A percentile compares a stretch with the other conserved stretches of the same genome.
Evolutionary conservation across 2,329 filamentous ascomycete species (phyloP).

Genomic region (Herpotrichia juniperi): DNA sequence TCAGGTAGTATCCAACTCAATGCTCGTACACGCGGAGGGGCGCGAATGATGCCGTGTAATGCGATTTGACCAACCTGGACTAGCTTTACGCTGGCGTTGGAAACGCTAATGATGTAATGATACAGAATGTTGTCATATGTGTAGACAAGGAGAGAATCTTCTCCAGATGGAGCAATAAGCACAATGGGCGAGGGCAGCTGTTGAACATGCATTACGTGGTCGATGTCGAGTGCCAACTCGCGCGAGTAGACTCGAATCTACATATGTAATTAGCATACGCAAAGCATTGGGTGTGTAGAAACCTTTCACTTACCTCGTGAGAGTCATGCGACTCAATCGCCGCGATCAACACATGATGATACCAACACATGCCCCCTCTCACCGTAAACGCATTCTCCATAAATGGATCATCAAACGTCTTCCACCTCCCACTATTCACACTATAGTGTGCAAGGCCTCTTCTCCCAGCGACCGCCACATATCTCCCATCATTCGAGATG

Average conservation of each 20-base stretch:
- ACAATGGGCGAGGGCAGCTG: slow-evolving; percentile 85
- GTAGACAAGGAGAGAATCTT: slow-evolving; percentile 94
- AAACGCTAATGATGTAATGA: slow-evolving; percentile 85
- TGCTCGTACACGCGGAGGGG: slow-evolving; percentile 87
- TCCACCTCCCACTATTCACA: slow-evolving; percentile 92
- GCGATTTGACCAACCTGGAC: slow-evolving; percentile 97
- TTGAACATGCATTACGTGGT: slow-evolving; percentile 76
- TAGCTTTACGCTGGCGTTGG: slow-evolving; percentile 73
- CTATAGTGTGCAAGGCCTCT: slow-evolving; percentile 95
- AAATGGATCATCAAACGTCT: slow-evolving; percentile 81
- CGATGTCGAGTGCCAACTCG: slow-evolving; percentile 77
- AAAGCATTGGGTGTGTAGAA: background rate
- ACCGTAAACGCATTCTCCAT: slow-evolving; percentile 92
- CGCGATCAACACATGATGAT: slow-evolving; percentile 91
- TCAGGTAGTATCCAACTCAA: slow-evolving; percentile 97
- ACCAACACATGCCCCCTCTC: slow-evolving; percentile 97
- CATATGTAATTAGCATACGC: background rate
- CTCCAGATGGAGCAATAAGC: slow-evolving; percentile 83
- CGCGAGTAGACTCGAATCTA: slow-evolving; percentile 88
- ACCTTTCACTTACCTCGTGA: slow-evolving; percentile 65
- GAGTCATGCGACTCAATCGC: slow-evolving; percentile 85
- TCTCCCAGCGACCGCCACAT: slow-evolving; percentile 93
- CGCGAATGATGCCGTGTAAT: slow-evolving; percentile 93
- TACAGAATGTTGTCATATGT: slow-evolving; percentile 96
- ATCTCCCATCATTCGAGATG: slow-evolving; percentile 89